Percentiles rank a stretch among this genome's conserved stretches.
These are phyloP conservation scores for Kondoa malvinella DNA, from an alignment of 768 basidiomycete genomes.

Conservation along the genomic window DNA sequence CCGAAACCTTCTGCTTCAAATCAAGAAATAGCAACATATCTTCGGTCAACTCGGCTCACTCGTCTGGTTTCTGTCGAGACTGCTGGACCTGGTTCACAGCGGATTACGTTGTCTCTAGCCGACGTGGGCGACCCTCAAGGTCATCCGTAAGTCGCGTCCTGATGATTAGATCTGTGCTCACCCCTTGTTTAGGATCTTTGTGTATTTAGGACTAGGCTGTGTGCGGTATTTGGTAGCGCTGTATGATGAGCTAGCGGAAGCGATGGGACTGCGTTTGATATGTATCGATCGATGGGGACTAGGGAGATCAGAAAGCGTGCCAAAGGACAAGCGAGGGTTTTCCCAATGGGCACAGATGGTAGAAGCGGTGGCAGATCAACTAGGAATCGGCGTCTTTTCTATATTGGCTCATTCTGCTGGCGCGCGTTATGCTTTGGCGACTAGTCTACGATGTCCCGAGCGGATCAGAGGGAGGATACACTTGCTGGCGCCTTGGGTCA, in stretches of 20 bases:
- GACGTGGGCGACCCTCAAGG: constrained; percentile 77
- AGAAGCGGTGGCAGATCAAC: constrained; percentile 68
- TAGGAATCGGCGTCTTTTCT: constrained; percentile 61
- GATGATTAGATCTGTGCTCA: too few species aligned
- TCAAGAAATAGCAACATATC: constrained; percentile 51
- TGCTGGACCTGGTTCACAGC: constrained; percentile 59
- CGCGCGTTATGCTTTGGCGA: constrained; percentile 80
- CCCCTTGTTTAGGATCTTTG: too few species aligned
- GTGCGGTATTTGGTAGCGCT: constrained; percentile 87
- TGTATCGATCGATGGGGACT: constrained; percentile 96
- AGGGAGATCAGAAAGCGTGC: constrained; percentile 56
- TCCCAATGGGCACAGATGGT: constrained; percentile 81
- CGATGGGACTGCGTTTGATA: constrained; percentile 67
- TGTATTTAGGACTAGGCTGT: constrained; percentile 85
- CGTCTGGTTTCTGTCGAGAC: constrained; percentile 44
- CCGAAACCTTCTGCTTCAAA: background rate
- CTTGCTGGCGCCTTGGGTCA: constrained; percentile 88
- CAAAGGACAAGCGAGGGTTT: constrained; percentile 52
- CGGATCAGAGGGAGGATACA: constrained; percentile 71
- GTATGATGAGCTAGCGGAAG: constrained; percentile 90
- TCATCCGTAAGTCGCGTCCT: too few species aligned
- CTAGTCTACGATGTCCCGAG: constrained; percentile 54
- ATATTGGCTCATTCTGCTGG: constrained; percentile 93
- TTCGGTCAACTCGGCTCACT: constrained; percentile 70
- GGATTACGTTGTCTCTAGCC: constrained; percentile 43